Evolutionary conservation across 495 filamentous ascomycete genomes (phyloP), one percentile per base, ranked within the genome.

Genomic region (Tuber calosporum): DNA sequence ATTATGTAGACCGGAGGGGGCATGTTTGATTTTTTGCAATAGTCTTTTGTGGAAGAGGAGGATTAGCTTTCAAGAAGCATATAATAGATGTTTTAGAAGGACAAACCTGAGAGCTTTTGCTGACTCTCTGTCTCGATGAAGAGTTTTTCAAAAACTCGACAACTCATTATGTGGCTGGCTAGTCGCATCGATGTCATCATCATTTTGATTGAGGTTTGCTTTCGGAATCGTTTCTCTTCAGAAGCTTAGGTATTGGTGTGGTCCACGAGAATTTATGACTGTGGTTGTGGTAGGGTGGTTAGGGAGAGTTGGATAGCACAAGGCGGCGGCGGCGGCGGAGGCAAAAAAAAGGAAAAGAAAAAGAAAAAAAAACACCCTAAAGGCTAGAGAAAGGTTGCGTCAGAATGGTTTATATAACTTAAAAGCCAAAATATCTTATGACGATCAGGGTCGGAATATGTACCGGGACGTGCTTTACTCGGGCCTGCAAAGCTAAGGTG

Each of bases 111-210:
- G 43, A 78, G 68, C 68, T 73, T 77, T 48, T 78, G 74, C 26
- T 78, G 76, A 4, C 76, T 78, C 48, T 77, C 76, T 4, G 70
- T 78, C 70, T 78, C 76, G 68, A 78, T 74, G 39, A 78, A 78
- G 73, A 77, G 77, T 11, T 75, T 70, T 20, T 78, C 75, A 34
- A 78, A 78, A n/a, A 78, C 76, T 78, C 76, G 76, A 30, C 74
- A 78, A 53, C 68, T 74, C 76, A 78, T 78, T 15, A 78, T 78
- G 71, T 78, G 76, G 45, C 76, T 78, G 66, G 75, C 76, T 0
- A 78, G 62, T 45, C 76, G 76, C 76, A 78, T 78, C 67, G 76
- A 78, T 36, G 74, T 77, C 69, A 78, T 73, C 71, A 78, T 77
- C 67, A 73, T 77, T 42, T 68, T 38, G 70, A 58, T 30, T 62